Evolutionary conservation across 345 rosid genomes (phyloP).

Genomic region (Bruguiera parviflora): DNA sequence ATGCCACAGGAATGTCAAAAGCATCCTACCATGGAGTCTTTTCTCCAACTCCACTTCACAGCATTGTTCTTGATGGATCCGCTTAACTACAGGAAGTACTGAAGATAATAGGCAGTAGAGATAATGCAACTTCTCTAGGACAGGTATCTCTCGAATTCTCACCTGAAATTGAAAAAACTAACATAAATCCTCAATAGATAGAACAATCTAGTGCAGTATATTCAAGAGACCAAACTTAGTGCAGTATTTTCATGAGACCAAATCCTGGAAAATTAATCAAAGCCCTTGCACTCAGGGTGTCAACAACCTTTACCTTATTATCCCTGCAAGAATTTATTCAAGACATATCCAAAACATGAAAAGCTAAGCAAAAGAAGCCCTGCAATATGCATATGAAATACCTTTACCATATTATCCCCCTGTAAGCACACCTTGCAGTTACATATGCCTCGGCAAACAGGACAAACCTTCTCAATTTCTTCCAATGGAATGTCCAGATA

Average conservation of each 20-base stretch:
- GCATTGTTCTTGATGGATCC: slow-evolving; percentile 80
- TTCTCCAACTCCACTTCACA: slow-evolving; percentile 83
- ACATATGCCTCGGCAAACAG: slow-evolving; percentile 90
- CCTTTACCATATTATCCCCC: slow-evolving; percentile 83
- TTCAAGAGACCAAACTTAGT: neutral
- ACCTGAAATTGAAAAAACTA: slow-evolving; percentile 44
- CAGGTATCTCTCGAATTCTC: slow-evolving; percentile 71
- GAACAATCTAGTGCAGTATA: neutral
- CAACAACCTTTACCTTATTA: slow-evolving; percentile 72
- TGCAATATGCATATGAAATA: slow-evolving; percentile 14
- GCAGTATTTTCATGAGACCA: neutral
- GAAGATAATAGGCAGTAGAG: slow-evolving; percentile 70
- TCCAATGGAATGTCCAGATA: slow-evolving; percentile 59
- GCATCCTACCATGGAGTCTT: slow-evolving; percentile 62
- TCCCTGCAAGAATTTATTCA: slow-evolving; percentile 28
- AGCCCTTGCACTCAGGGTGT: neutral
- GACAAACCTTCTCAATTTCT: slow-evolving; percentile 83
- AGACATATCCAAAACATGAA: slow-evolving; percentile 8
- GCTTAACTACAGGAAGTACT: slow-evolving; percentile 83
- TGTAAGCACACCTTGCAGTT: slow-evolving; percentile 80
- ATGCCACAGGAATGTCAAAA: slow-evolving; percentile 14
- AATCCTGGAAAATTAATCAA: neutral
- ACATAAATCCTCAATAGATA: slow-evolving; percentile 13
- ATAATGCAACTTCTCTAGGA: slow-evolving; percentile 79
- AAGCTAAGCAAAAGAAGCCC: neutral